phyloP scores from a whole-genome alignment of 495 filamentous ascomycete genomes.

The Lasiosphaeris hirsuta region DNA sequence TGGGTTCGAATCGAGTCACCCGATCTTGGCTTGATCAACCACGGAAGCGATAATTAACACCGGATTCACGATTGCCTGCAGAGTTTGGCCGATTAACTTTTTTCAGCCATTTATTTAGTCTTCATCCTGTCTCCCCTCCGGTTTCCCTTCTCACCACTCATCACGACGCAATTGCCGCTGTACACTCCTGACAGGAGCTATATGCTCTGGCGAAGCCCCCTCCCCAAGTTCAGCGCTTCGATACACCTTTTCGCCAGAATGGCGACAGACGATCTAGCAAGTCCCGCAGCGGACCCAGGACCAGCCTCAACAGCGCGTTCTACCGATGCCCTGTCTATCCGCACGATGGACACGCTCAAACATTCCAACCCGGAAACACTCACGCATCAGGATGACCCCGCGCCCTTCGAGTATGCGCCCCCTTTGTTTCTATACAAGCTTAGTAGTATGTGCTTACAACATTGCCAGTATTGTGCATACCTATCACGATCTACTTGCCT shows the following conservation, averaged over 20 bases:
- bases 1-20: slow-evolving; percentile 10
- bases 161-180: neutral
- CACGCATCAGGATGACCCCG: slow-evolving; percentile 16
- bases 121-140: too few relatives aligned
- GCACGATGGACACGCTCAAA: neutral
- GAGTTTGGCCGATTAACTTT: too few relatives aligned
- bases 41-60: neutral
- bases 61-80: too few relatives aligned
- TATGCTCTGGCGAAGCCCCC: slow-evolving; percentile 26
- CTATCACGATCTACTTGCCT: slow-evolving; percentile 49
- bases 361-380: neutral
- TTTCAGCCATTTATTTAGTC: too few relatives aligned
- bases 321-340: slow-evolving; percentile 11
- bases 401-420: slow-evolving; percentile 24
- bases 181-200: neutral
- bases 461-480: slow-evolving; percentile 49
- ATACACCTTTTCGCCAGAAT: slow-evolving; percentile 20
- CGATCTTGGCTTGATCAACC: neutral
- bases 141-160: neutral
- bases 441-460: neutral
- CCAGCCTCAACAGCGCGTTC: neutral
- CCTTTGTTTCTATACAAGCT: neutral
- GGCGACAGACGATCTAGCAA: slow-evolving; percentile 16
- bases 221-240: slow-evolving; percentile 21
- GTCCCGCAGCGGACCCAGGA: neutral